Conservation (phyloP, 1,284 basidiomycete species). For the Meira miltonrushii region DNA sequence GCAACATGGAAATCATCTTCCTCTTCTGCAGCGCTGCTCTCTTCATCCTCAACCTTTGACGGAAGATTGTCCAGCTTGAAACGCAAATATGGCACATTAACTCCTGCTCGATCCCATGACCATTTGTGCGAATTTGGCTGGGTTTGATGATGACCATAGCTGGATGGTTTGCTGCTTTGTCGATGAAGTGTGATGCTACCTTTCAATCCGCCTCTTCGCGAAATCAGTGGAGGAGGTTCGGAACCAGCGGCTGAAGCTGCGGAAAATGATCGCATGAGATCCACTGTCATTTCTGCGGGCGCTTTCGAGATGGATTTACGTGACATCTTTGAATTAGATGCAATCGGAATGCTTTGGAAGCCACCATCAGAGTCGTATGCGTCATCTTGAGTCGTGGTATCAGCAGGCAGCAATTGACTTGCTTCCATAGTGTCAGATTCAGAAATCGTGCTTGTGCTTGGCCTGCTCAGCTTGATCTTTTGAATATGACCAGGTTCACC, state of each 20-base stretch:
- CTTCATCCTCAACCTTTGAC: slow-evolving; percentile 2
- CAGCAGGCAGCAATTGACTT: not conserved
- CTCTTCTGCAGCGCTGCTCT: slow-evolving; percentile 10
- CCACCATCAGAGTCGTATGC: slow-evolving; percentile 11
- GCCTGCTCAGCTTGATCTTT: not conserved
- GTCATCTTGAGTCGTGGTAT: not conserved
- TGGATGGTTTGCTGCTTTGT: slow-evolving; percentile 1
- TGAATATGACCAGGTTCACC: not conserved
- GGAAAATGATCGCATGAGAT: too few species aligned
- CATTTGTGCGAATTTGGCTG: not conserved
- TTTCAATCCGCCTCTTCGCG: slow-evolving; percentile 4
- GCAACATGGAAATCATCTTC: slow-evolving; percentile 14
- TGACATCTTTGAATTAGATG: too few species aligned
- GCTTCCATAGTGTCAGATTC: not conserved
- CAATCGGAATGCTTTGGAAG: too few species aligned
- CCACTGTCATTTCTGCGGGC: too few species aligned
- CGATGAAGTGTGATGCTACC: not conserved
- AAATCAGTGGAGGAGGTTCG: slow-evolving; percentile 10
- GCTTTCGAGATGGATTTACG: too few species aligned
- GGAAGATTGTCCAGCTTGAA: not conserved
- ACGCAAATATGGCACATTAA: not conserved
- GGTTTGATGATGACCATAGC: not conserved
- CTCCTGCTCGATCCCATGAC: not conserved
- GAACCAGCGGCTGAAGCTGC: too few species aligned
- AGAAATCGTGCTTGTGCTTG: not conserved